These are phyloP conservation scores for Miscanthus lutarioriparius DNA, from an alignment of 176 grass and related monocot species.

Conservation along the genomic window DNA sequence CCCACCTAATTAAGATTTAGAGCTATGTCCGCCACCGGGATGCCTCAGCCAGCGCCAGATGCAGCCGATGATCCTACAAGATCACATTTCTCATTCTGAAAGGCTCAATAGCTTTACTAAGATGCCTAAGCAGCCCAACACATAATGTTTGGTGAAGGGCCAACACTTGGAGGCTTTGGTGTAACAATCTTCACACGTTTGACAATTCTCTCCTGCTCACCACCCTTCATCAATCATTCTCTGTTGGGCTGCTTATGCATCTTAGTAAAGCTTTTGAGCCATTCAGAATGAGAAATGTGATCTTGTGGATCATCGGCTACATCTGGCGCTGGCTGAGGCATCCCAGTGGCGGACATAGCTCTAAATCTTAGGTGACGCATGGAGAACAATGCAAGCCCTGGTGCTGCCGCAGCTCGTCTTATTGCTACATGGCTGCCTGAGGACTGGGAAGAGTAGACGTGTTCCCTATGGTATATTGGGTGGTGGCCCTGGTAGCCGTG, in stretches of 20 bases:
- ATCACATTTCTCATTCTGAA: neutral
- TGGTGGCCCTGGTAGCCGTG: neutral
- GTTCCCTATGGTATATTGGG: neutral
- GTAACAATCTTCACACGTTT: neutral
- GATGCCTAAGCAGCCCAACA: neutral
- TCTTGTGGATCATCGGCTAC: neutral
- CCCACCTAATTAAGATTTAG: too few species aligned
- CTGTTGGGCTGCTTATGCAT: neutral
- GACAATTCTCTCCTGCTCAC: neutral
- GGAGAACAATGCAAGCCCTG: slow-evolving; percentile 6
- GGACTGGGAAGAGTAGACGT: neutral
- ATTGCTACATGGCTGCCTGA: neutral
- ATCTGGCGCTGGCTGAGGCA: neutral
- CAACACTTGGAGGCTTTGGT: neutral
- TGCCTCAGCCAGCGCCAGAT: neutral
- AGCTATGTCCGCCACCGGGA: too few species aligned
- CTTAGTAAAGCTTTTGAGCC: neutral
- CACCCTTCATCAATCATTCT: neutral
- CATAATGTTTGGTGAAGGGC: neutral
- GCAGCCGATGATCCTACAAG: neutral
- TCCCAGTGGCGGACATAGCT: neutral
- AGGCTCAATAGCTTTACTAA: slow-evolving; percentile 2
- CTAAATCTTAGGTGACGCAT: neutral
- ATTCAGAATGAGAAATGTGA: neutral
- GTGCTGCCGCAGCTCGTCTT: neutral